Percentiles rank a stretch among this genome's conserved stretches.
These are phyloP conservation scores for Boletus coccyginus DNA, from an alignment of 768 basidiomycete species.

Conservation along the genomic window DNA sequence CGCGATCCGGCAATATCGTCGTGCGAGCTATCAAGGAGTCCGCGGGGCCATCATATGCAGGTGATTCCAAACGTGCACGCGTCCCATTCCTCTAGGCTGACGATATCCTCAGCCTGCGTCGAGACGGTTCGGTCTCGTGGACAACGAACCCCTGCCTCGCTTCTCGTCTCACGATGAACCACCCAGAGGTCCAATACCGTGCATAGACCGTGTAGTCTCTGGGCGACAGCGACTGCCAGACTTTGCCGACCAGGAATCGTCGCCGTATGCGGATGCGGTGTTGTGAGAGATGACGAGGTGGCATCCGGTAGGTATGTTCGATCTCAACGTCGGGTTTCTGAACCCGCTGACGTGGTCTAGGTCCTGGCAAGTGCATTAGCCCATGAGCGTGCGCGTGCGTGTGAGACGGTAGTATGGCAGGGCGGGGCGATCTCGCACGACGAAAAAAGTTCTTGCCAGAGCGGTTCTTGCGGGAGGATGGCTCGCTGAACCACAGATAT, in stretches of 20 bases:
- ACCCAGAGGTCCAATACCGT: too few relatives aligned
- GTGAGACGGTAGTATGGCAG: neutral
- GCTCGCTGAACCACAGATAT: constrained; percentile 19
- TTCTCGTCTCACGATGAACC: too few relatives aligned
- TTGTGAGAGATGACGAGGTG: constrained; percentile 33
- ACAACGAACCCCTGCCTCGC: too few relatives aligned
- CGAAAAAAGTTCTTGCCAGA: constrained; percentile 39
- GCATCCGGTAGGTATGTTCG: constrained; percentile 24
- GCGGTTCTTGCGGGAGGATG: constrained; percentile 29
- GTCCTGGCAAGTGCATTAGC: constrained; percentile 12
- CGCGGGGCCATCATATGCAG: too few relatives aligned
- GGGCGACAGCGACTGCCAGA: constrained; percentile 11
- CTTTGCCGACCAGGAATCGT: constrained; percentile 20
- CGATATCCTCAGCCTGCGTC: constrained; percentile 21
- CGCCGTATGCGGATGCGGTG: constrained; percentile 35
- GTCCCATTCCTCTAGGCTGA: neutral
- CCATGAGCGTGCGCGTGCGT: too few relatives aligned
- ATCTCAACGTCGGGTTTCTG: neutral
- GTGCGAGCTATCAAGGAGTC: too few relatives aligned
- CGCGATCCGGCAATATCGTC: too few relatives aligned
- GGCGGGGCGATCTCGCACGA: constrained; percentile 40
- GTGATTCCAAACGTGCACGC: too few relatives aligned
- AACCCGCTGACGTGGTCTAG: constrained; percentile 17
- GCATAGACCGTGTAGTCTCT: too few relatives aligned
- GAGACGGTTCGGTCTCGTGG: constrained; percentile 28